A percentile compares a stretch with the other conserved stretches of the same genome.
phyloP scores from a whole-genome alignment of 2,329 filamentous ascomycete species.

The Colletotrichum agaves region DNA sequence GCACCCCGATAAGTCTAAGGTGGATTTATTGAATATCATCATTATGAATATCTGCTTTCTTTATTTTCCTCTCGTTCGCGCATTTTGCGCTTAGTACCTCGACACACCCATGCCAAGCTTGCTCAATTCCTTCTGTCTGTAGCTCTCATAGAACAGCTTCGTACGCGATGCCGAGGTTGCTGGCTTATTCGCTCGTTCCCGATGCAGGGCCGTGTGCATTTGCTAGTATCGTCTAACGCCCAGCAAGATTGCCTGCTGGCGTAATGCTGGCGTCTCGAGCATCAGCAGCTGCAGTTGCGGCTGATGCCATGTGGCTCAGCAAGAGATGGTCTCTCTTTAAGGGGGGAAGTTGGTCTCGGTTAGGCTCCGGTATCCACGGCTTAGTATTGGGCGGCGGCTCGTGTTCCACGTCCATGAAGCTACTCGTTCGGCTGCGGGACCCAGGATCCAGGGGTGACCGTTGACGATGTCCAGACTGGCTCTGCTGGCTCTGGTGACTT shows the following conservation, averaged over 20 bases:
- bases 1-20: not conserved
- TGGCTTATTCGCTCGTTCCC: not conserved
- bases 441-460: constrained; percentile 28
- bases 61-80: not conserved
- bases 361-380: constrained; percentile 32
- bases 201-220: not conserved
- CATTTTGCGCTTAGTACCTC: not conserved
- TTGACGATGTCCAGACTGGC: constrained; percentile 22
- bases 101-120: not conserved
- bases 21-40: not conserved
- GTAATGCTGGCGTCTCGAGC: constrained; percentile 29
- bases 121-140: not conserved
- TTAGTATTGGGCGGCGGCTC: constrained; percentile 20
- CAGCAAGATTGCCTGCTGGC: constrained; percentile 19
- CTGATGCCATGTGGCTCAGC: constrained; percentile 51
- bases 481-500: constrained; percentile 5
- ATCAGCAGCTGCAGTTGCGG: constrained; percentile 46
- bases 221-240: constrained; percentile 11
- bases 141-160: not conserved
- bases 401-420: constrained; percentile 37
- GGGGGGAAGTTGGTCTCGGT: constrained; percentile 31
- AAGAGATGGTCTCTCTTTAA: constrained; percentile 42
- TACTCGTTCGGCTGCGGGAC: constrained; percentile 32
- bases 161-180: not conserved
- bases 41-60: constrained; percentile 1